Base-by-base conservation (phyloP, 2,329 filamentous ascomycete species). In the Colletotrichum sp. region DNA sequence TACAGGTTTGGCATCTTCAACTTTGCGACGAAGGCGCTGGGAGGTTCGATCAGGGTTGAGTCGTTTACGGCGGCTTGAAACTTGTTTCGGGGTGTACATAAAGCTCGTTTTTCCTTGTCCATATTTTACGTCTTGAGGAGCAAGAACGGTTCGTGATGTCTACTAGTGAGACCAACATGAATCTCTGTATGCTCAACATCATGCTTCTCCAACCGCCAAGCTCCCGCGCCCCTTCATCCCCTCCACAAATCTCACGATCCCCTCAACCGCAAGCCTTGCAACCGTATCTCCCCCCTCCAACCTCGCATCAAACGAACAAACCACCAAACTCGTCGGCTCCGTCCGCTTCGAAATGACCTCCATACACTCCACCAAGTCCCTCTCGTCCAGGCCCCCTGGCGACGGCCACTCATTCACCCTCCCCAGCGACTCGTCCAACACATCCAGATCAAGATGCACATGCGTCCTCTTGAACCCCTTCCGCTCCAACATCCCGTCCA, bases 1-100 rank as follows among this genome's bases (percentile, higher is more conserved):
- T 89, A 89, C 74, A 82, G 88, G 0, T 90, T 82, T 77, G 88
- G 85, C 0, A 86, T 89, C 18, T 90, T 90, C 77, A 90, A 89
- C 78, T 88, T 83, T 80, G 88, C 87, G 0, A 89, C 88, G 5
- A 83, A 82, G 52, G 80, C 78, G 0, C 77, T 88, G 7, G 87
- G 87, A 0, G 88, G 88, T 6, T 81, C 77, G 7, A 76, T 87
- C 8, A 77, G 82, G 18, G 79, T 84, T 1, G 78, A 80, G 26
- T 81, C 79, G 6, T 77, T 84, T 15, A 81, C 80, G 1, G 38
- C 67, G 6, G 76, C 70, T 30, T 77, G 38, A 72, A 0, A 21
- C 21, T 6, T 26, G 12, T 43, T 0, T 30, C 0, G 9, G 13
- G 5, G 3, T 30, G 21, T 30, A 48, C 10, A 48, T 21, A 9